Conservation (phyloP, 371 early-diverging fungal species). For the Cladochytrium tenue region DNA sequence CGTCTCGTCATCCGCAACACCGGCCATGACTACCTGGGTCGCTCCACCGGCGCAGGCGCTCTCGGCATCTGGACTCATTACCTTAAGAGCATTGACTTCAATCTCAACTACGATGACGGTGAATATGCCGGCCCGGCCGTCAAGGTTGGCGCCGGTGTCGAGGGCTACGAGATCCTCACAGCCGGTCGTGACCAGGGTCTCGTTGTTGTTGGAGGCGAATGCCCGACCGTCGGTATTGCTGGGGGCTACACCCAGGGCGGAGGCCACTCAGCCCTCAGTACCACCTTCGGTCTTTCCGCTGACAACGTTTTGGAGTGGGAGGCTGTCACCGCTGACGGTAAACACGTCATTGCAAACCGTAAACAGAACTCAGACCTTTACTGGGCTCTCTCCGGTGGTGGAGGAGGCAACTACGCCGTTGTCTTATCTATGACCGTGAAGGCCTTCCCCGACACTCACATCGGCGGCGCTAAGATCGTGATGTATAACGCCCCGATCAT, state of each 20-base stretch:
- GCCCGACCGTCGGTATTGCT: constrained; percentile 14
- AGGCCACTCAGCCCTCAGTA: constrained; percentile 35
- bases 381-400: constrained; percentile 63
- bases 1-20: constrained; percentile 52
- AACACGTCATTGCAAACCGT: constrained; percentile 9
- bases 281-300: constrained; percentile 43
- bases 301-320: constrained; percentile 51
- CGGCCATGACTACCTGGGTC: constrained; percentile 49
- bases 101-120: constrained; percentile 18
- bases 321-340: constrained; percentile 50
- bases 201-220: constrained; percentile 40
- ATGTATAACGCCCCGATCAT: background rate
- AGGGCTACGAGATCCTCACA: constrained; percentile 4
- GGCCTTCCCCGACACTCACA: constrained; percentile 22
- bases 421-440: constrained; percentile 31
- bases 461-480: background rate
- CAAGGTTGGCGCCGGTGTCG: constrained; percentile 19
- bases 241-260: constrained; percentile 20
- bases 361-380: constrained; percentile 41
- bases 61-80: constrained; percentile 46
- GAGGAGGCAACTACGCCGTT: constrained; percentile 48
- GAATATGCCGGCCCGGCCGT: background rate
- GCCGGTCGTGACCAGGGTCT: constrained; percentile 13
- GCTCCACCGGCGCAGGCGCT: constrained; percentile 40
- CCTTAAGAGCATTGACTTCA: constrained; percentile 34